Percentiles rank a stretch among this genome's conserved stretches.
Conservation (phyloP, 495 filamentous ascomycete genomes). For the Daldinia bambusicola region DNA sequence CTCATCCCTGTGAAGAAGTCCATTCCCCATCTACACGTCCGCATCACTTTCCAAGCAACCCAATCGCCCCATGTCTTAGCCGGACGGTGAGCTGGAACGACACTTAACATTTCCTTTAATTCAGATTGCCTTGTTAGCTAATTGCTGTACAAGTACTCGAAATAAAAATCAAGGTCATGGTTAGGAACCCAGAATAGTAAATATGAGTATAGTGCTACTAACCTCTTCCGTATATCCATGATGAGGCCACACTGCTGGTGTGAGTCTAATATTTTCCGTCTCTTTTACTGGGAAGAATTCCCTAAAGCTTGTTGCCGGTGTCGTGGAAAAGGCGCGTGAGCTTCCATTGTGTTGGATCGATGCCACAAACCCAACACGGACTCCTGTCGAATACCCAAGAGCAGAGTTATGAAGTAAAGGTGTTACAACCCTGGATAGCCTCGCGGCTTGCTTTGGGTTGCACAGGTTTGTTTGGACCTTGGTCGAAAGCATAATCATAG, state of each 20-base stretch:
- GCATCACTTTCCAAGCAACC: constrained; percentile 59
- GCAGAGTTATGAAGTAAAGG: constrained; percentile 37
- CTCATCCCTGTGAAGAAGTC: constrained; percentile 59
- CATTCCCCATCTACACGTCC: constrained; percentile 56
- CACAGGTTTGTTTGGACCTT: constrained; percentile 48
- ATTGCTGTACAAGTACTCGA: neutral
- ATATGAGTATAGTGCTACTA: constrained; percentile 1
- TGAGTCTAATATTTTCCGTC: constrained; percentile 58
- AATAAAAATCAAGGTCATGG: neutral
- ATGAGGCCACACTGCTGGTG: constrained; percentile 73
- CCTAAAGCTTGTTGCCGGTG: constrained; percentile 48
- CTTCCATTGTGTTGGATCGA: constrained; percentile 34
- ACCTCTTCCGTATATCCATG: constrained; percentile 64
- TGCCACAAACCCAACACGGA: constrained; percentile 42
- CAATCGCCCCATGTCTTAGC: constrained; percentile 54
- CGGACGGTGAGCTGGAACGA: constrained; percentile 53
- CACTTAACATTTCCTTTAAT: constrained; percentile 53
- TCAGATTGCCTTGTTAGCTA: constrained; percentile 19
- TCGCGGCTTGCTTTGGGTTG: constrained; percentile 50
- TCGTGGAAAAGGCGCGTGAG: constrained; percentile 56
- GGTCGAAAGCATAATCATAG: constrained; percentile 36
- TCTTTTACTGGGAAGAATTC: constrained; percentile 62
- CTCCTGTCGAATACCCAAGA: constrained; percentile 42
- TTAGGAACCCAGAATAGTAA: neutral
- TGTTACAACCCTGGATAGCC: constrained; percentile 46